phyloP scores from a whole-genome alignment of 345 rosid genomes.

The Eucalyptus polyanthemos region DNA sequence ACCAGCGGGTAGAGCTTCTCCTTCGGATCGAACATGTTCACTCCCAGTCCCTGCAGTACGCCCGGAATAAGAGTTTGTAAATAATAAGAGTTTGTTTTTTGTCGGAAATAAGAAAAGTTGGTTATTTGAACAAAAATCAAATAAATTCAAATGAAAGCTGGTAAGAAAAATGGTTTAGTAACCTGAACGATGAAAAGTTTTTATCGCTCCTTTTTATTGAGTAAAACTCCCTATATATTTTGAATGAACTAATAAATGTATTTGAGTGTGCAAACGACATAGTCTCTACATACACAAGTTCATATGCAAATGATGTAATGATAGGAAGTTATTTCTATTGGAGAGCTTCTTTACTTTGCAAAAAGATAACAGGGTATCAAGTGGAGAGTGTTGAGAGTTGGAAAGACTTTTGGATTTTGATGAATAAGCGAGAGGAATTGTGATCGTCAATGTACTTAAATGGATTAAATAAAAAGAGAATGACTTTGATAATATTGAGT shows the following conservation, averaged over 20 bases:
- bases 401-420: not conserved
- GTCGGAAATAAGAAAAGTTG: not conserved
- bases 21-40: slow-evolving; percentile 42
- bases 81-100: not conserved
- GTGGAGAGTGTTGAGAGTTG: not conserved
- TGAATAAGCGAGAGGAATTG: not conserved
- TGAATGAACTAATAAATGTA: not conserved
- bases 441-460: not conserved
- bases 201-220: not conserved
- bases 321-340: not conserved
- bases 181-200: not conserved
- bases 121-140: not conserved
- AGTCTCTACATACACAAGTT: not conserved
- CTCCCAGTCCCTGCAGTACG: slow-evolving; percentile 46
- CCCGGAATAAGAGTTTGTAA: not conserved
- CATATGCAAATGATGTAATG: not conserved
- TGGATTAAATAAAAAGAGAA: not conserved
- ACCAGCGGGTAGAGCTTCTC: slow-evolving; percentile 55
- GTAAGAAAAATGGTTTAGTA: not conserved
- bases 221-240: not conserved
- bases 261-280: not conserved
- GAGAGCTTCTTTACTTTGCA: not conserved
- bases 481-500: not conserved
- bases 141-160: not conserved
- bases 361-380: not conserved